Evolutionary conservation across 371 early-diverging fungal genomes (phyloP).

Genomic region (Apophysomyces ossiformis): DNA sequence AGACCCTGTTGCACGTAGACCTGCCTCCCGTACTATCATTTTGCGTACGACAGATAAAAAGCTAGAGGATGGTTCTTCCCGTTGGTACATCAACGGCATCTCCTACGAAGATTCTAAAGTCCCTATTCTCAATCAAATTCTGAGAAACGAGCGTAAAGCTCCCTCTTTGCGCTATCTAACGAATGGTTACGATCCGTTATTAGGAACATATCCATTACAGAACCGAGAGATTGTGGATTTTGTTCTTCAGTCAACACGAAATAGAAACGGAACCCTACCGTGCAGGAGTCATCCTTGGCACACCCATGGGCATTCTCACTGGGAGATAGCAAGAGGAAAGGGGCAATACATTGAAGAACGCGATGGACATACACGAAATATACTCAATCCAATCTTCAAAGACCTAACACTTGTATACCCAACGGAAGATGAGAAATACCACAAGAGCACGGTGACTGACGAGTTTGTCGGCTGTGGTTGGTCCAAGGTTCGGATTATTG

Average conservation of each 20-base stretch:
- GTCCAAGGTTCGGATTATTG: constrained; percentile 43
- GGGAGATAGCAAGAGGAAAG: constrained; percentile 40
- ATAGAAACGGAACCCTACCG: constrained; percentile 13
- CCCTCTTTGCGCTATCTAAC: not conserved
- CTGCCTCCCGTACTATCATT: constrained; percentile 27
- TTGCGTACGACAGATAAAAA: constrained; percentile 20
- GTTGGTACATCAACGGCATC: constrained; percentile 41
- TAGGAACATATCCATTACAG: constrained; percentile 35
- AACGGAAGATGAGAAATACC: constrained; percentile 16
- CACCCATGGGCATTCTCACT: constrained; percentile 49
- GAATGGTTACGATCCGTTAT: constrained; percentile 32
- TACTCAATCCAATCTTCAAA: constrained; percentile 22
- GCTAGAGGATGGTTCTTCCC: constrained; percentile 21
- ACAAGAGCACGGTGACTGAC: constrained; percentile 6
- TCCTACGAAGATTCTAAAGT: constrained; percentile 21
- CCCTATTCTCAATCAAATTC: constrained; percentile 15
- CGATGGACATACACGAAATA: constrained; percentile 31
- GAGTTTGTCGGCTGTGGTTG: constrained; percentile 40
- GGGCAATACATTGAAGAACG: constrained; percentile 40
- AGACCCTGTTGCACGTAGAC: constrained; percentile 21
- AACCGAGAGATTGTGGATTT: constrained; percentile 41
- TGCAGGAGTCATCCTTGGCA: constrained; percentile 54
- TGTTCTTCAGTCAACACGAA: constrained; percentile 38
- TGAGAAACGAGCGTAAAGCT: constrained; percentile 11
- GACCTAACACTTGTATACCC: constrained; percentile 45